Percentiles rank a stretch among this genome's conserved stretches.
These are phyloP conservation scores for Penicillium glabrum DNA, from an alignment of 2,329 filamentous ascomycete genomes.

Conservation along the genomic window DNA sequence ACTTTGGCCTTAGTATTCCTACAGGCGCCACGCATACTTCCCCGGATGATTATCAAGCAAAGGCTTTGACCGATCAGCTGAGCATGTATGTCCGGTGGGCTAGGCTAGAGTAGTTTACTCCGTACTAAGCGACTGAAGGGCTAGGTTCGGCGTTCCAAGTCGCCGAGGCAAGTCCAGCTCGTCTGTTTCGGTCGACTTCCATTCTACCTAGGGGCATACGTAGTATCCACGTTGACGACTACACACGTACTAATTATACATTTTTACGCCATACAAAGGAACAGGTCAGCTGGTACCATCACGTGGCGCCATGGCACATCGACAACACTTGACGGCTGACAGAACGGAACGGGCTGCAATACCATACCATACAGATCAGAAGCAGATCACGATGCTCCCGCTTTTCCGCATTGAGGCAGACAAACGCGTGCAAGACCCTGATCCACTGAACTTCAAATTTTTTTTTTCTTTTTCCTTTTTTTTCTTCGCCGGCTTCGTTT, in stretches of 20 bases:
- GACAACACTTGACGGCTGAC: background rate
- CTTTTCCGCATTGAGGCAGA: slow-evolving; percentile 21
- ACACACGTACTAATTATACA: background rate
- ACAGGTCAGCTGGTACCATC: slow-evolving; percentile 24
- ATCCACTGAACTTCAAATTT: slow-evolving; percentile 16
- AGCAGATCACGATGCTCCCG: slow-evolving; percentile 18
- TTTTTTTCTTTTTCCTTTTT: slow-evolving; percentile 2
- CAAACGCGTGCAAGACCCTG: slow-evolving; percentile 22
- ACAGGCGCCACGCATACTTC: background rate
- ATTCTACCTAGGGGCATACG: background rate
- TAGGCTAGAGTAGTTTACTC: background rate
- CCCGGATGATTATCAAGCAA: slow-evolving; percentile 15
- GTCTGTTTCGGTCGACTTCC: background rate
- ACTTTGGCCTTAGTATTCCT: background rate
- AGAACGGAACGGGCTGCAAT: background rate
- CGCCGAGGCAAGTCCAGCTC: background rate
- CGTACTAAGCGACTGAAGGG: background rate
- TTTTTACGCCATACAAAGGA: background rate
- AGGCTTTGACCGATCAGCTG: slow-evolving; percentile 13
- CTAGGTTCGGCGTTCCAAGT: background rate
- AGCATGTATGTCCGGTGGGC: background rate
- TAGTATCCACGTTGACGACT: background rate
- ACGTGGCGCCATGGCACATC: slow-evolving; percentile 26
- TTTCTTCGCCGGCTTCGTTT: slow-evolving; percentile 9
- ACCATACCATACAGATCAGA: slow-evolving; percentile 1